These are phyloP conservation scores for Elsinoe arachidis DNA, from an alignment of 2,329 filamentous ascomycete species.

Conservation along the genomic window DNA sequence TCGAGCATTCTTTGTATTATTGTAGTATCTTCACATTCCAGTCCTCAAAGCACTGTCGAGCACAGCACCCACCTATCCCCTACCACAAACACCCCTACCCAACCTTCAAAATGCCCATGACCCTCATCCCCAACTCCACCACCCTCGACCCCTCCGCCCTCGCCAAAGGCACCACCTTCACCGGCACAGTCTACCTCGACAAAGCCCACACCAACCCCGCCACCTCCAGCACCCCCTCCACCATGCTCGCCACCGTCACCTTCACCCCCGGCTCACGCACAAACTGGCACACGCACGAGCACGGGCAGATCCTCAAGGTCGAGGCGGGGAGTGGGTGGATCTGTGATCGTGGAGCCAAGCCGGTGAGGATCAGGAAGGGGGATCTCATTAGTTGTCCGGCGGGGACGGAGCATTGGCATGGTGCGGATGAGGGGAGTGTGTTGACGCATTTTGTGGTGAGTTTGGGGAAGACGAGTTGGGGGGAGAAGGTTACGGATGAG, in stretches of 20 bases:
- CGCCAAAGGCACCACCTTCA: conserved; percentile 21
- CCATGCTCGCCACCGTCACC: conserved; percentile 24
- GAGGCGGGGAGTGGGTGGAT: conserved; percentile 35
- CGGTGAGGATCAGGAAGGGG: conserved; percentile 31
- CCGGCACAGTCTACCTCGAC: conserved; percentile 28
- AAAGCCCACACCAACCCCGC: conserved; percentile 20
- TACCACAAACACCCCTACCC: background rate
- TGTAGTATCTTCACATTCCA: no score
- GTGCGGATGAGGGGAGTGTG: conserved; percentile 32
- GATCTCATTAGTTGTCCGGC: conserved; percentile 35
- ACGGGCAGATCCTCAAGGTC: conserved; percentile 37
- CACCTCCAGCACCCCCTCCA: conserved; percentile 25
- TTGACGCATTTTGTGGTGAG: conserved; percentile 35
- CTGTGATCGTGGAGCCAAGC: conserved; percentile 34
- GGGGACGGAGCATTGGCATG: conserved; percentile 40
- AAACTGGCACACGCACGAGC: conserved; percentile 39
- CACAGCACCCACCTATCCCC: background rate
- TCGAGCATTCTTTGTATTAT: background rate
- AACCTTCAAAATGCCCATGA: conserved; percentile 11
- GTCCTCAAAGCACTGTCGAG: background rate
- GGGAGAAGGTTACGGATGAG: conserved; percentile 30
- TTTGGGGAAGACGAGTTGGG: conserved; percentile 32
- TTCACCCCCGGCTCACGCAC: conserved; percentile 38
- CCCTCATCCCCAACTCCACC: conserved; percentile 3
- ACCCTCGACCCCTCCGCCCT: conserved; percentile 8